Base-by-base conservation (phyloP, 2,329 filamentous ascomycete genomes). In the Diaporthe sp. region DNA sequence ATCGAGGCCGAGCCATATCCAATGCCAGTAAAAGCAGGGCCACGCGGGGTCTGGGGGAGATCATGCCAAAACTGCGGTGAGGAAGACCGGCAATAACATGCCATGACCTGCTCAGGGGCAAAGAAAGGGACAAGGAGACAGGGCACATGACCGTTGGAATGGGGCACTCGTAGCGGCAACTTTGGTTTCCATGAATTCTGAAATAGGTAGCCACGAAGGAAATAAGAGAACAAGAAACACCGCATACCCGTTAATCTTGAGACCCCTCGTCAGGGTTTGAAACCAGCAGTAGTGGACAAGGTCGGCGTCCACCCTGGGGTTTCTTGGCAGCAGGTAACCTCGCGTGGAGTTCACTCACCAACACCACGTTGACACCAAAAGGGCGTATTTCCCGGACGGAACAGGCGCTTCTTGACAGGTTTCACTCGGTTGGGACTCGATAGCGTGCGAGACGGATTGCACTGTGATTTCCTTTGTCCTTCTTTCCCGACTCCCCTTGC, bases 41-140 rank as follows among this genome's bases (percentile, higher is more conserved):
- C 69, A 47, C 15, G 50, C 19, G 44, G 27, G 44, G 56, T 51
- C 69, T 63, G 13, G 35, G 32, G 44, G n/a, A 13, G 55, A 25
- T 19, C 59, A 61, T 53, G 50, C 30, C 42, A 53, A 19, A 53
- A 50, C 55, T 71, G 69, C 55, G 69, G 69, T 61, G 69, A 61
- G 55, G 35, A 32, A 13, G 30, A 39, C 30, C 25, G 27, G 32
- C 32, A 56, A 37, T 39, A 39, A 53, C n/a, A 30, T 27, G n/a
- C 30, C 42, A 35, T 47, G 15, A 6, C 44, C 44, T 63, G 58
- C 69, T 39, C 47, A 44, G 27, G 50, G 69, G 44, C 32, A 12
- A 39, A 25, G 63, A 37, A 37, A n/a, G 30, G 44, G 22, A 27
- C 30, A 27, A 27, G n/a, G 47, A 27, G 30, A 25, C 30, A 44